These are phyloP conservation scores for carrot (Daucus carota) DNA, from an alignment of 129 eudicot species.

Conservation along the genomic window DH1_v3.0 NC_030384.2:38873001-38873500, in stretches of 20 bases:
- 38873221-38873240: too few relatives aligned
- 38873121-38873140: not conserved
- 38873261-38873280: too few relatives aligned
- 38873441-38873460: not conserved
- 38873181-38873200: not conserved
- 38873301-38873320: too few relatives aligned
- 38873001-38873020: constrained; percentile 3
- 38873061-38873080: not conserved
- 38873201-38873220: not conserved
- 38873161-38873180: not conserved
- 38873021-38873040: constrained; percentile 6
- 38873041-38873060: constrained; percentile 1
- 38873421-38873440: too few relatives aligned
- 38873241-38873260: too few relatives aligned
- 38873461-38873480: not conserved
- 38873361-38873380: too few relatives aligned
- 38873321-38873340: too few relatives aligned
- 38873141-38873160: not conserved
- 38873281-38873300: too few relatives aligned
- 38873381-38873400: too few relatives aligned
- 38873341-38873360: too few relatives aligned
- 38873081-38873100: not conserved
- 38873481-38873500: not conserved
- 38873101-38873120: not conserved
- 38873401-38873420: too few relatives aligned